Conservation (phyloP, 2,329 filamentous ascomycete species). For the Pestalotiopsis fici region DNA sequence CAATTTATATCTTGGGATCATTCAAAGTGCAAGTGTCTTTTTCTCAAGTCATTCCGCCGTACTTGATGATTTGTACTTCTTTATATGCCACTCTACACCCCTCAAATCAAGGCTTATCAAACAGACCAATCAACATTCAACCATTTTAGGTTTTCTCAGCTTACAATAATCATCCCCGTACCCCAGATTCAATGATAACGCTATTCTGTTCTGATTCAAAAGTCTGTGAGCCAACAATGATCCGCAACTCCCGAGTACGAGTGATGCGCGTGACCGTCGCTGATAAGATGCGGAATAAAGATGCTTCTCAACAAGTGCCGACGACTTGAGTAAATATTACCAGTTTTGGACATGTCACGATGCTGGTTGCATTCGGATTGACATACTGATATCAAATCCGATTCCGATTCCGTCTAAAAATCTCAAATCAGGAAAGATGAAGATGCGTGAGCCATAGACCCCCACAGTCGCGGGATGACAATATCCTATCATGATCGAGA, state of each 20-base stretch:
- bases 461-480: neutral
- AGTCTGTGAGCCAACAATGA: too few relatives aligned
- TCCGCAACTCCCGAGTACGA: neutral
- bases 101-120: neutral
- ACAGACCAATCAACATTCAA: neutral
- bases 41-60: neutral
- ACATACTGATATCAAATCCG: neutral
- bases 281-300: neutral
- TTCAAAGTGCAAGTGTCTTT: neutral
- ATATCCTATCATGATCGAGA: neutral
- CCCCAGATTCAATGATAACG: neutral
- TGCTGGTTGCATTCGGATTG: neutral
- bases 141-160: neutral
- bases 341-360: neutral
- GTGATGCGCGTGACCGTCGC: neutral
- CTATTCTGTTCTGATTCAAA: neutral
- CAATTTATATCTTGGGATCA: neutral
- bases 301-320: neutral
- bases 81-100: neutral
- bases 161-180: neutral
- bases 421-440: neutral
- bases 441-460: neutral
- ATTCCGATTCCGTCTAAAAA: neutral
- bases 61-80: neutral
- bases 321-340: neutral